phyloP scores from a whole-genome alignment of 768 basidiomycete species.

The Phylloporus sp. region DNA sequence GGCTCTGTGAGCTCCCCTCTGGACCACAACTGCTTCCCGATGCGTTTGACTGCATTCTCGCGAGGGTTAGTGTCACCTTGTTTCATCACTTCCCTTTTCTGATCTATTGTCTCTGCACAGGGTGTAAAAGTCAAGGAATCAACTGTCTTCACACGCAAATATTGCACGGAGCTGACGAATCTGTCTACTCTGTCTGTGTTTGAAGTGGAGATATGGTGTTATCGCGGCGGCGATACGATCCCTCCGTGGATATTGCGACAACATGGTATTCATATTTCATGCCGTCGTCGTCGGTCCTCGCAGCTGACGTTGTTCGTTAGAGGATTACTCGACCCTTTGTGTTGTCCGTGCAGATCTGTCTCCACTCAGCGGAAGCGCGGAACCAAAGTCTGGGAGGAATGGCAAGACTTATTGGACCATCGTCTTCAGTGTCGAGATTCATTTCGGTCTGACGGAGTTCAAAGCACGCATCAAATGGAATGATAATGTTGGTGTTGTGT shows the following conservation, averaged over 20 bases:
- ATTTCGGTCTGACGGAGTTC: constrained; percentile 81
- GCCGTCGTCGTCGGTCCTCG: neutral
- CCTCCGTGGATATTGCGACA: constrained; percentile 73
- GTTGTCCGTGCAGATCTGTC: constrained; percentile 77
- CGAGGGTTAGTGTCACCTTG: constrained; percentile 44
- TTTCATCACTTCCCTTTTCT: neutral
- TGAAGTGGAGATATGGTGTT: constrained; percentile 85
- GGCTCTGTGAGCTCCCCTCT: constrained; percentile 71
- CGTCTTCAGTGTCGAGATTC: constrained; percentile 80
- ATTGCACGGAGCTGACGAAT: constrained; percentile 77
- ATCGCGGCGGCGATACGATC: constrained; percentile 64
- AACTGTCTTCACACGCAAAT: constrained; percentile 76
- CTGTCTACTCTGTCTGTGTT: constrained; percentile 73
- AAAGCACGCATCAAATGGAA: constrained; percentile 80
- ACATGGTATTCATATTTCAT: constrained; percentile 28
- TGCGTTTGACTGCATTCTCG: constrained; percentile 78
- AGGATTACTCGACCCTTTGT: constrained; percentile 73
- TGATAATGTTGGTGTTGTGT: constrained; percentile 57
- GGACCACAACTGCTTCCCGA: constrained; percentile 77
- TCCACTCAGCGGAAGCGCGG: constrained; percentile 65
- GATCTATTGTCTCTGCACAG: constrained; percentile 32
- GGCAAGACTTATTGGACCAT: constrained; percentile 81
- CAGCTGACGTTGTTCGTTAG: constrained; percentile 30
- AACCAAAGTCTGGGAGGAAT: constrained; percentile 57
- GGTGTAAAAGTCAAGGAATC: constrained; percentile 76